Evolutionary conservation across 805 yeast species (phyloP), one percentile per base, ranked within the genome.

Genomic region (Metschnikowia proteae): DNA sequence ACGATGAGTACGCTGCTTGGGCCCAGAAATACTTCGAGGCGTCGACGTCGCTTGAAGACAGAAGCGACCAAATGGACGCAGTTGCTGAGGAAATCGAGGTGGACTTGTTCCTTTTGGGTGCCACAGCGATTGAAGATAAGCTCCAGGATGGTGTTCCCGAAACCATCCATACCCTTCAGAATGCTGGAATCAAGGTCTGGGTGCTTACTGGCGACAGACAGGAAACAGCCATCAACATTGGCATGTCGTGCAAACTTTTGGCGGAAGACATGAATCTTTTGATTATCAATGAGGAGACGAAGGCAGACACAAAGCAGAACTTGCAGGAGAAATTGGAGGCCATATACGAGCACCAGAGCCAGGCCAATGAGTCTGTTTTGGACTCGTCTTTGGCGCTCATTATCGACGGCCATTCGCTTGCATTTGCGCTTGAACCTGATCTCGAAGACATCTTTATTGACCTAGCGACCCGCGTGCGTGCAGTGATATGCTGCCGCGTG

Each of bases 101-200:
- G 33, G 85, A 87, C 52, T 70, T 94, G 55, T 84, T 83, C 52
- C 69, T 94, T 35, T 71, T 94, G 13, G 99, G 99, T 35, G 98
- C 98, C 1, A 95, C 99, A 33, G 99, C 99, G 1, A 94, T 94
- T 63, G 99, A 94, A 65, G 99, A 94, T 65, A 92, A 94, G 63
- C 73, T 94, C 42, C 99, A 94, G 70, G 98, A 92, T 49, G 99
- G 97, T 36, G 99, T 94, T 22, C 98, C 99, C 2, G 99, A 94
- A 56, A 90, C 99, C 1, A 95, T 94, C 52, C 94, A 88, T 56
- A 87, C 96, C 5, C 76, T 94, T 48, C 99, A 95, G 64, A 89
- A 86, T 48, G 99, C 99, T 0, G 98, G 98, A 11, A 91, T 95
- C 55, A 92, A 90, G 65, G 81, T 94, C 13, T 94, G 99, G 99